A percentile compares a stretch with the other conserved stretches of the same genome.
phyloP scores from a whole-genome alignment of 2,329 filamentous ascomycete genomes.

The Bipolaris gigantea region DNA sequence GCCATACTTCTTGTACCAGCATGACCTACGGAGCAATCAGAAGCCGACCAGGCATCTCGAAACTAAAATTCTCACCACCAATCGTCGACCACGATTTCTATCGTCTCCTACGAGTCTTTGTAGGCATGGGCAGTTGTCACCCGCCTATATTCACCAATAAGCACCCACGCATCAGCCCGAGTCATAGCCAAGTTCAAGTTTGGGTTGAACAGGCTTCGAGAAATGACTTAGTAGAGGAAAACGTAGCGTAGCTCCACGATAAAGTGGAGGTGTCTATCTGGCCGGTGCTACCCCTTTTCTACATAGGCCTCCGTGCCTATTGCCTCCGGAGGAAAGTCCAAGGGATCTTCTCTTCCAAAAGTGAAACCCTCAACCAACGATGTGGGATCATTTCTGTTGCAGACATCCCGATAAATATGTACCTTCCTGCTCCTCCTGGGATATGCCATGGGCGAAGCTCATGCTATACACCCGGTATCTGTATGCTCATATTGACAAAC shows the following conservation, averaged over 20 bases:
- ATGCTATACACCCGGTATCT: background rate
- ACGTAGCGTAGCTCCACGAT: conserved; percentile 8
- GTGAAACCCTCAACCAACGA: conserved; percentile 4
- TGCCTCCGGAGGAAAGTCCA: background rate
- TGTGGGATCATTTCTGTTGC: background rate
- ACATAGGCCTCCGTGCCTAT: conserved; percentile 7
- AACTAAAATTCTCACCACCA: background rate
- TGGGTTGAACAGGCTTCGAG: background rate
- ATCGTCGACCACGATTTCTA: background rate
- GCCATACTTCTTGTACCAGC: background rate
- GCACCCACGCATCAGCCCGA: background rate
- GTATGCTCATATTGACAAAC: background rate
- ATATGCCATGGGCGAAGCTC: background rate
- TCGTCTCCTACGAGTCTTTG: conserved; percentile 12
- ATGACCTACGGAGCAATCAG: background rate
- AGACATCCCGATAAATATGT: background rate
- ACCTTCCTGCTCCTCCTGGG: background rate
- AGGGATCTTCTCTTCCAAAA: background rate
- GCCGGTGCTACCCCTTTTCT: conserved; percentile 10
- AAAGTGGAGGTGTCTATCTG: background rate
- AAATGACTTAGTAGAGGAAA: background rate
- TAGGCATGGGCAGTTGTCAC: conserved; percentile 12
- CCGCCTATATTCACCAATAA: background rate
- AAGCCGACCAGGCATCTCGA: too few relatives aligned
- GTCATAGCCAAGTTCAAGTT: background rate